Conservation (phyloP, 2,329 filamentous ascomycete species). For the Microdochium trichocladiopsis region DNA sequence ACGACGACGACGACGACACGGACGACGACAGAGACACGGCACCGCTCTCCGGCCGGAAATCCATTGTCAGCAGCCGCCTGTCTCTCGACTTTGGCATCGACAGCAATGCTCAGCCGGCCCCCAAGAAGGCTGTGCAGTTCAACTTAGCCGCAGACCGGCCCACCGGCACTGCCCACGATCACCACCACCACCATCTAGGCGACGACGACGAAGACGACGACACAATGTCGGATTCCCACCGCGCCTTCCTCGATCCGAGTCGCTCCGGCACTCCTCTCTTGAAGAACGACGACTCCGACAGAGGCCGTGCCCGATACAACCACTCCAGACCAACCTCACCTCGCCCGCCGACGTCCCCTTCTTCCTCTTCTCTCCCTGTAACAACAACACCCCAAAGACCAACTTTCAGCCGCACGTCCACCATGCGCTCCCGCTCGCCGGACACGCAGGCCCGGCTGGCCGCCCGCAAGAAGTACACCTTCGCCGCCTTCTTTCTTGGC, state of each 20-base stretch:
- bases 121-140: neutral
- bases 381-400: slow-evolving; percentile 24
- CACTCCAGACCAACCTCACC: slow-evolving; percentile 17
- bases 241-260: slow-evolving; percentile 12
- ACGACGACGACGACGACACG: neutral
- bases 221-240: neutral
- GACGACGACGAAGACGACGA: slow-evolving; percentile 23
- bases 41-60: neutral
- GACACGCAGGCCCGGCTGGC: slow-evolving; percentile 54
- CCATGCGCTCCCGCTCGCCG: slow-evolving; percentile 74
- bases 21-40: neutral
- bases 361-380: slow-evolving; percentile 11
- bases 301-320: slow-evolving; percentile 15
- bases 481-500: slow-evolving; percentile 76
- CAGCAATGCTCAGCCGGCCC: neutral
- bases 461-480: slow-evolving; percentile 77
- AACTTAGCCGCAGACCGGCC: slow-evolving; percentile 2
- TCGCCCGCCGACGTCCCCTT: slow-evolving; percentile 5
- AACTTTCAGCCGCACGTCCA: slow-evolving; percentile 48
- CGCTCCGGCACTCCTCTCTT: slow-evolving; percentile 36
- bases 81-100: neutral
- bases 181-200: slow-evolving; percentile 12
- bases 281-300: slow-evolving; percentile 20
- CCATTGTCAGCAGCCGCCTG: neutral
- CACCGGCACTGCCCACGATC: slow-evolving; percentile 13